A percentile compares a stretch with the other conserved stretches of the same genome.
Evolutionary conservation across 768 basidiomycete species (phyloP).

Genomic region (Boletus rex-veris): DNA sequence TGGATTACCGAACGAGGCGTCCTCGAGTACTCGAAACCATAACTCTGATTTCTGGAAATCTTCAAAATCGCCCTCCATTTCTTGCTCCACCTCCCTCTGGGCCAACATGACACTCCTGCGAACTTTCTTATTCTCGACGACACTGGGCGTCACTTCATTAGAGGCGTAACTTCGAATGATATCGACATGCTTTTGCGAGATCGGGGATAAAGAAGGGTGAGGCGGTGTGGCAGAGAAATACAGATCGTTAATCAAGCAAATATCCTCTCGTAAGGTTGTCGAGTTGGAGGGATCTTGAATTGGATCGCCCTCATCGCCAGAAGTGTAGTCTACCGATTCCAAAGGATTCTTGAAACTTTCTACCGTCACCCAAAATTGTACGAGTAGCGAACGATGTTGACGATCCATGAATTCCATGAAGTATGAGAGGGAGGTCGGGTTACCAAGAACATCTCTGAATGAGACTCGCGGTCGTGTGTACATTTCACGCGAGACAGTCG

Average conservation of each 20-base stretch:
- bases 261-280: conserved; percentile 77
- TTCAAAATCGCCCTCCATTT: conserved; percentile 91
- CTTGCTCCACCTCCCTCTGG: conserved; percentile 80
- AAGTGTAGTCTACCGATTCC: conserved; percentile 66
- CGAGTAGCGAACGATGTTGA: conserved; percentile 73
- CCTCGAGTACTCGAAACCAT: conserved; percentile 85
- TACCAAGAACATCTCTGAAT: conserved; percentile 77
- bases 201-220: conserved; percentile 56
- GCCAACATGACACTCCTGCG: conserved; percentile 78
- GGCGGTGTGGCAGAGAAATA: conserved; percentile 70
- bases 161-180: conserved; percentile 66
- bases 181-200: conserved; percentile 68
- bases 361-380: conserved; percentile 97
- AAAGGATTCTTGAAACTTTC: conserved; percentile 98
- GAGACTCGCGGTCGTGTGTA: conserved; percentile 48
- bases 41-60: conserved; percentile 86
- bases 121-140: conserved; percentile 48
- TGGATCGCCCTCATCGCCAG: conserved; percentile 60
- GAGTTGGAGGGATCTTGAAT: conserved; percentile 55
- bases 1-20: conserved; percentile 42
- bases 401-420: conserved; percentile 99
- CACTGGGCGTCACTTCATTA: conserved; percentile 42
- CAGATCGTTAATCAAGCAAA: conserved; percentile 81
- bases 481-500: conserved; percentile 42
- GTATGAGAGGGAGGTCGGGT: conserved; percentile 88